Conservation (phyloP, 2,329 filamentous ascomycete species). For the Penicillium sp. region DNA sequence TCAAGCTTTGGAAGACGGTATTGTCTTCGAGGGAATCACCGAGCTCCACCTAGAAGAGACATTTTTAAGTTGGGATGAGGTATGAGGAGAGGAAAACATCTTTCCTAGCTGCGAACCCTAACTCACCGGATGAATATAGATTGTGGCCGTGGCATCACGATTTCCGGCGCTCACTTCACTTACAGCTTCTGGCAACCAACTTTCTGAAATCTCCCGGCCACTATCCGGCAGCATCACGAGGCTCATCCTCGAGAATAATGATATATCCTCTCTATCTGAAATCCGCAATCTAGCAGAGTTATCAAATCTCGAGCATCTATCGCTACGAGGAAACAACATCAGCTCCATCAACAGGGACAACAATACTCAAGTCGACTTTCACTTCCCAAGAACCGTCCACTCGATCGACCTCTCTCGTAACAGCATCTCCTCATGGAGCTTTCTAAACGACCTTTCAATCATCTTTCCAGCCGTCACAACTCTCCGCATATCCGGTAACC, state of each 20-base stretch:
- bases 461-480: slow-evolving; percentile 74
- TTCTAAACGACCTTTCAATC: slow-evolving; percentile 69
- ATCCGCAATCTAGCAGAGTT: slow-evolving; percentile 58
- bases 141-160: slow-evolving; percentile 37
- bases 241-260: slow-evolving; percentile 56
- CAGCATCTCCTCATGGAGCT: slow-evolving; percentile 68
- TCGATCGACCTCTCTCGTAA: slow-evolving; percentile 79
- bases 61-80: slow-evolving; percentile 67
- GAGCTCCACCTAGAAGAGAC: slow-evolving; percentile 71
- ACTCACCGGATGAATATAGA: slow-evolving; percentile 30
- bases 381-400: slow-evolving; percentile 60
- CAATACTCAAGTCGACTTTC: slow-evolving; percentile 40
- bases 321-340: slow-evolving; percentile 78
- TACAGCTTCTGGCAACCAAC: slow-evolving; percentile 41
- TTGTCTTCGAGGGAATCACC: slow-evolving; percentile 56
- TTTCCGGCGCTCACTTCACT: slow-evolving; percentile 42
- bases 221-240: slow-evolving; percentile 45
- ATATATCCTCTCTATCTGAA: slow-evolving; percentile 40
- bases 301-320: slow-evolving; percentile 53
- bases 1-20: slow-evolving; percentile 42
- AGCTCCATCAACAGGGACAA: slow-evolving; percentile 45
- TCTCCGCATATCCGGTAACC: slow-evolving; percentile 84
- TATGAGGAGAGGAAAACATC: slow-evolving; percentile 38
- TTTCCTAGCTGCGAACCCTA: neutral
- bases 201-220: slow-evolving; percentile 34